A percentile compares a stretch with the other conserved stretches of the same genome.
Conservation (phyloP, 192 early-diverging fungal genomes). For the Spizellomyces punctatus region DNA sequence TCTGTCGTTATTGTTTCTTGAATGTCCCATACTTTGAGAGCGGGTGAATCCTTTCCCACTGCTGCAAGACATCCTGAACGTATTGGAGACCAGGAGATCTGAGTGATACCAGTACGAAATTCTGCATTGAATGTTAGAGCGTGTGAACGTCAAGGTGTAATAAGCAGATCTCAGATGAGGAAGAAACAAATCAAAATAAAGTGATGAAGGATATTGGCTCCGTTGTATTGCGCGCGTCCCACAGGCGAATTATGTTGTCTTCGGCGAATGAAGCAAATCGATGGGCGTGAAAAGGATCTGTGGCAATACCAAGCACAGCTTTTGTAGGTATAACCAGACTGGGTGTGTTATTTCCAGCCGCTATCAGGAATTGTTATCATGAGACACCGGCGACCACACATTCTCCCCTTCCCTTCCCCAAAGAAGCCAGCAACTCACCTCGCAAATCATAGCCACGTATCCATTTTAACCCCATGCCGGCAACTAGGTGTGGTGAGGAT, state of each 20-base stretch:
- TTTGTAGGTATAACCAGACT: conserved; percentile 65
- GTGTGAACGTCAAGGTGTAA: not conserved
- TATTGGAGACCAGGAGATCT: conserved; percentile 63
- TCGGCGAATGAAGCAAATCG: conserved; percentile 75
- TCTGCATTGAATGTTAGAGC: conserved; percentile 45
- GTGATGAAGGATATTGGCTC: conserved; percentile 45
- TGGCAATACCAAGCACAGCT: conserved; percentile 64
- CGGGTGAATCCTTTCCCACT: conserved; percentile 55
- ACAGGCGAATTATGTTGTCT: conserved; percentile 66
- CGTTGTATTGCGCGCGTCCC: conserved; percentile 71
- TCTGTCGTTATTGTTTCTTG: conserved; percentile 43
- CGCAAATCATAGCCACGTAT: conserved; percentile 73
- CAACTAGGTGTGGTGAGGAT: conserved; percentile 57
- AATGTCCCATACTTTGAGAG: conserved; percentile 67
- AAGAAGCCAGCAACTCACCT: conserved; percentile 29
- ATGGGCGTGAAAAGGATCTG: conserved; percentile 70
- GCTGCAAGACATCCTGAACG: conserved; percentile 61
- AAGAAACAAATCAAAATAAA: not conserved
- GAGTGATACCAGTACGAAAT: conserved; percentile 45
- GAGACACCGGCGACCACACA: not conserved
- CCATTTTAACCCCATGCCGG: conserved; percentile 73
- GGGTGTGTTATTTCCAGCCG: conserved; percentile 47
- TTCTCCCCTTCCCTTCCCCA: too few species aligned
- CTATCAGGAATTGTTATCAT: conserved; percentile 10
- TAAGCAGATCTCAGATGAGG: not conserved